Conservation (phyloP, 768 basidiomycete genomes). For the Mrakia gelida region DNA sequence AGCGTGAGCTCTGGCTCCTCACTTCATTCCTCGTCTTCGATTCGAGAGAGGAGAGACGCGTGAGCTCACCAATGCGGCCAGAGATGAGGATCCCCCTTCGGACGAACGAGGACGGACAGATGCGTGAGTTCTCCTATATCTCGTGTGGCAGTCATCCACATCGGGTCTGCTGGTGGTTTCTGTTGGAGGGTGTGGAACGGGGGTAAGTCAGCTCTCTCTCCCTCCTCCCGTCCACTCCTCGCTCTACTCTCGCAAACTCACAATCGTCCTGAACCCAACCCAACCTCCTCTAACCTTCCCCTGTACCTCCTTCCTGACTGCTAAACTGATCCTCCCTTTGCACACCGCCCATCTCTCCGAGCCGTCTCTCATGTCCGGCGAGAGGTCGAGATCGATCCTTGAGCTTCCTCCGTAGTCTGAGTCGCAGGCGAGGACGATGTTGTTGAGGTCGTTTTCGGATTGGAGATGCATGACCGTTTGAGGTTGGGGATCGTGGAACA, state of each 20-base stretch:
- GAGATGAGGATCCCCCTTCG: slow-evolving; percentile 14
- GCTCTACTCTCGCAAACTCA: not conserved
- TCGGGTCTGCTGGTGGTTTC: not conserved
- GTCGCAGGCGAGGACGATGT: slow-evolving; percentile 16
- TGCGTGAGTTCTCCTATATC: not conserved
- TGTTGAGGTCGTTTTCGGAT: slow-evolving; percentile 1
- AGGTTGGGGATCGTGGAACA: slow-evolving; percentile 13
- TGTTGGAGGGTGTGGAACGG: not conserved
- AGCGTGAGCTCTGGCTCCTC: not conserved
- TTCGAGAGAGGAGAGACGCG: no score
- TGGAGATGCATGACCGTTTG: slow-evolving; percentile 4
- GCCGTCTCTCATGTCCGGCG: slow-evolving; percentile 6
- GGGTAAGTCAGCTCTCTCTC: not conserved
- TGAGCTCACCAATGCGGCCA: slow-evolving; percentile 9
- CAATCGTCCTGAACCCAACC: slow-evolving; percentile 16
- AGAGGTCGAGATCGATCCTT: not conserved
- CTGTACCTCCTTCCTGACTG: slow-evolving; percentile 3
- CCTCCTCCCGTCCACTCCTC: not conserved
- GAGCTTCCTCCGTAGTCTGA: slow-evolving; percentile 13
- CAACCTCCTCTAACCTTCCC: slow-evolving; percentile 9
- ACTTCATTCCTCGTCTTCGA: no score
- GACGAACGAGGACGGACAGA: slow-evolving; percentile 6
- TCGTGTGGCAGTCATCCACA: not conserved
- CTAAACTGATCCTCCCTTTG: slow-evolving; percentile 20
- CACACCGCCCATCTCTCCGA: slow-evolving; percentile 13